Evolutionary conservation across 2,329 filamentous ascomycete species (phyloP).

Genomic region (Penicillium sp.): DNA sequence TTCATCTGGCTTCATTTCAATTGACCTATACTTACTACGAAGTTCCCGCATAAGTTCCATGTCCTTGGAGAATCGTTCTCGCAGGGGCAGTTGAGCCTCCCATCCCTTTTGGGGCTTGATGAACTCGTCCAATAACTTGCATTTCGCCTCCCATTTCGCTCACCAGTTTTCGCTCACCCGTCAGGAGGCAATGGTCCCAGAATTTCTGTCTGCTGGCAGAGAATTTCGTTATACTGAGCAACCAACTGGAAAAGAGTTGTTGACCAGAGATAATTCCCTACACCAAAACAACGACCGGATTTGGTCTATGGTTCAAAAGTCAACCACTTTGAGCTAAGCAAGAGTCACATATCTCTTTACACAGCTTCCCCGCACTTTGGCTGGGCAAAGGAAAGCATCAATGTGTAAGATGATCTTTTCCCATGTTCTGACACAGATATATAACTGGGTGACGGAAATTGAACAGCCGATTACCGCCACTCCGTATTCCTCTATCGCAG

Average conservation of each 20-base stretch:
- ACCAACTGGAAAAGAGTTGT: slow-evolving; percentile 27
- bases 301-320: too few relatives aligned
- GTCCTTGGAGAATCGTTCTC: slow-evolving; percentile 13
- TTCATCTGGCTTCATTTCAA: slow-evolving; percentile 15
- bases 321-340: too few relatives aligned
- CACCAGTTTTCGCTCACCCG: too few relatives aligned
- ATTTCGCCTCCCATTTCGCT: slow-evolving; percentile 20
- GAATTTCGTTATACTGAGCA: slow-evolving; percentile 27
- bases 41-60: slow-evolving; percentile 21
- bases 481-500: neutral
- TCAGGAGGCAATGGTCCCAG: slow-evolving; percentile 27
- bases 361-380: too few relatives aligned
- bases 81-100: neutral
- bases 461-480: neutral
- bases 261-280: slow-evolving; percentile 33
- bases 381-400: too few relatives aligned
- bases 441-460: too few relatives aligned
- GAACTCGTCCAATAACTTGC: neutral
- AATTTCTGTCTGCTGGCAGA: slow-evolving; percentile 26
- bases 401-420: too few relatives aligned
- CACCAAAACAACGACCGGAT: slow-evolving; percentile 8
- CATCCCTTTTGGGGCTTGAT: neutral
- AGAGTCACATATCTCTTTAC: too few relatives aligned
- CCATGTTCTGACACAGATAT: too few relatives aligned
- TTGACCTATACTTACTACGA: neutral